These are phyloP conservation scores for Cladosporium colombiae DNA, from an alignment of 2,329 filamentous ascomycete species.

Conservation along the genomic window DNA sequence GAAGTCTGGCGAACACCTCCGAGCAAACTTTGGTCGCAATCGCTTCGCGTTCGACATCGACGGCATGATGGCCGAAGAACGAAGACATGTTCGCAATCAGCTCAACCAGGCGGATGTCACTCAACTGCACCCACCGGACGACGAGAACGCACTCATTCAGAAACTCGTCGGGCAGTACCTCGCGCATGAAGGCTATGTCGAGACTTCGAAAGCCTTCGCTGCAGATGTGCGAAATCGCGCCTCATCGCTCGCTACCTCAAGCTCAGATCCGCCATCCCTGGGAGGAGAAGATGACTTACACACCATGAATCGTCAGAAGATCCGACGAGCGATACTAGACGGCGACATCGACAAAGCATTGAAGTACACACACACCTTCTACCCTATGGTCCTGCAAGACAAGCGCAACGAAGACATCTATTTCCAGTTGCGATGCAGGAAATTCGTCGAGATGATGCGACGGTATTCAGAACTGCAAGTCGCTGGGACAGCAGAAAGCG, in stretches of 20 bases:
- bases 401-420: conserved; percentile 72
- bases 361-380: conserved; percentile 75
- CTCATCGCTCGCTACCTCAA: neutral
- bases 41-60: conserved; percentile 93
- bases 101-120: conserved; percentile 63
- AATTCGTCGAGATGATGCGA: conserved; percentile 93
- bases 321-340: conserved; percentile 81
- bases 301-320: conserved; percentile 79
- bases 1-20: conserved; percentile 60
- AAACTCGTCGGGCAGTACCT: conserved; percentile 84
- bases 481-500: conserved; percentile 25
- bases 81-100: conserved; percentile 58
- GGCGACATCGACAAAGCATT: conserved; percentile 90
- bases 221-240: conserved; percentile 64
- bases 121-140: conserved; percentile 60
- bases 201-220: conserved; percentile 81
- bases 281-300: conserved; percentile 67
- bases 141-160: conserved; percentile 78
- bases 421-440: conserved; percentile 84
- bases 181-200: conserved; percentile 92
- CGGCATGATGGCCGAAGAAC: conserved; percentile 71
- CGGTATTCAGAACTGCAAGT: conserved; percentile 66
- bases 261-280: conserved; percentile 42
- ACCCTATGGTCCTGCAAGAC: conserved; percentile 75
- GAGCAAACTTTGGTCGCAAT: conserved; percentile 64